phyloP scores from a whole-genome alignment of 805 yeast species.

The Torulaspora franciscae region DNA sequence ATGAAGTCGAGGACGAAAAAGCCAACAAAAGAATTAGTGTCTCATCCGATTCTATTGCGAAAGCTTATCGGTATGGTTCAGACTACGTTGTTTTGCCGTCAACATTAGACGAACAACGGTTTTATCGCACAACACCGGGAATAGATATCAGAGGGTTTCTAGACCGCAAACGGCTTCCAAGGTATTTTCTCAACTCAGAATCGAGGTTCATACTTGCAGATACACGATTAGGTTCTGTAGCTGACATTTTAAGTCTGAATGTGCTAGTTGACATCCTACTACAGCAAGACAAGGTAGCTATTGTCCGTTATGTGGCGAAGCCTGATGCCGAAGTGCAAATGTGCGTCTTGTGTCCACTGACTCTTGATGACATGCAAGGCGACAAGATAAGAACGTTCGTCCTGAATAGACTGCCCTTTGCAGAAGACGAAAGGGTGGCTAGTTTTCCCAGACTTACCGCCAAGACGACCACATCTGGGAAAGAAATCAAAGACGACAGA shows the following conservation, averaged over 20 bases:
- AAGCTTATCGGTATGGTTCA: slow-evolving; percentile 65
- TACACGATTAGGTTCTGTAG: slow-evolving; percentile 29
- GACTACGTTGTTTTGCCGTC: slow-evolving; percentile 51
- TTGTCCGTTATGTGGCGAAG: slow-evolving; percentile 61
- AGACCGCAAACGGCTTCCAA: slow-evolving; percentile 44
- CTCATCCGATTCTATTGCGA: slow-evolving; percentile 40
- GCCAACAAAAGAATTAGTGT: slow-evolving; percentile 34
- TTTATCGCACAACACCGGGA: slow-evolving; percentile 44
- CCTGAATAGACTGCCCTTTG: slow-evolving; percentile 58
- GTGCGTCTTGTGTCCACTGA: slow-evolving; percentile 53
- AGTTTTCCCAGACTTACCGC: slow-evolving; percentile 42
- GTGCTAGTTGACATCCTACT: slow-evolving; percentile 51
- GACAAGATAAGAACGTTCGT: slow-evolving; percentile 40
- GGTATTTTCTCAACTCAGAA: slow-evolving; percentile 57
- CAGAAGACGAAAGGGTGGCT: slow-evolving; percentile 68
- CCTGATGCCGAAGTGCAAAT: slow-evolving; percentile 44
- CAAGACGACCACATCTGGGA: slow-evolving; percentile 34
- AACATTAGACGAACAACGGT: slow-evolving; percentile 41
- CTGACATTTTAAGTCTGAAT: slow-evolving; percentile 42
- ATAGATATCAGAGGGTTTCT: slow-evolving; percentile 64
- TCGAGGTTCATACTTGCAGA: slow-evolving; percentile 48
- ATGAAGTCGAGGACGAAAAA: slow-evolving; percentile 20
- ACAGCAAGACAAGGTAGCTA: slow-evolving; percentile 44
- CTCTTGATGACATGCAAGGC: slow-evolving; percentile 14
- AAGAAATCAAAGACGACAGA: slow-evolving; percentile 22